Evolutionary conservation across 495 filamentous ascomycete genomes (phyloP).

Genomic region (Thermothielavioides terrestris): DNA sequence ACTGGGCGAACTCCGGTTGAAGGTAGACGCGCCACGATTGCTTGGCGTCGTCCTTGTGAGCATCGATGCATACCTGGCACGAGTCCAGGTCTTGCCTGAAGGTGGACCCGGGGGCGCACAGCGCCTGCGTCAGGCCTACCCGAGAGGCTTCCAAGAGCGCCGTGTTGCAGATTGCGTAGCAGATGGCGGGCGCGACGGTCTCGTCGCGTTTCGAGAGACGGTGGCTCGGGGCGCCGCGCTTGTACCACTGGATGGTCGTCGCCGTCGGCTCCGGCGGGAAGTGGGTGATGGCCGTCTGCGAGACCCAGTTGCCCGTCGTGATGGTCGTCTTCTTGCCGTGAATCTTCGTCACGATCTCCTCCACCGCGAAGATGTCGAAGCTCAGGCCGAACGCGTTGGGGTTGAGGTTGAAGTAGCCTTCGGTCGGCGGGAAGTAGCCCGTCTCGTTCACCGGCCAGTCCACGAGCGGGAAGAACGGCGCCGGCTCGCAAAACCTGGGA

Average conservation of each 20-base stretch:
- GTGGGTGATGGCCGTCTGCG: slow-evolving; percentile 35
- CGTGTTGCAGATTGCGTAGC: slow-evolving; percentile 48
- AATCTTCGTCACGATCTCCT: slow-evolving; percentile 15
- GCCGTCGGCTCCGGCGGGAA: slow-evolving; percentile 21
- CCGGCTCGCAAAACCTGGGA: slow-evolving; percentile 44
- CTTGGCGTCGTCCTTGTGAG: slow-evolving; percentile 13
- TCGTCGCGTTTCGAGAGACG: slow-evolving; percentile 27
- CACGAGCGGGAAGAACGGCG: slow-evolving; percentile 32
- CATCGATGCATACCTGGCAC: slow-evolving; percentile 36
- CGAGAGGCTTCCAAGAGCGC: slow-evolving; percentile 38
- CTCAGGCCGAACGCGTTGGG: slow-evolving; percentile 54
- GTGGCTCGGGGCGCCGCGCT: slow-evolving; percentile 1
- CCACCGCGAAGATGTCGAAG: slow-evolving; percentile 48
- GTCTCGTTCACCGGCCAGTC: slow-evolving; percentile 38
- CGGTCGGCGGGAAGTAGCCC: slow-evolving; percentile 42
- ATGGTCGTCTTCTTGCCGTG: slow-evolving; percentile 24
- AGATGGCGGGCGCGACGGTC: slow-evolving; percentile 34
- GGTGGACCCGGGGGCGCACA: slow-evolving; percentile 37
- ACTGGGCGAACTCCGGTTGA: slow-evolving; percentile 19
- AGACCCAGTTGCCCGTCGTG: slow-evolving; percentile 39
- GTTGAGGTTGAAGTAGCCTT: slow-evolving; percentile 56
- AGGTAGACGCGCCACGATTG: slow-evolving; percentile 18
- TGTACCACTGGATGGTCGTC: neutral
- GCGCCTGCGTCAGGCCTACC: slow-evolving; percentile 34
- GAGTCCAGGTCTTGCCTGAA: slow-evolving; percentile 30